A percentile compares a stretch with the other conserved stretches of the same genome.
These are phyloP conservation scores for Rhododendron kiyosumense DNA, from an alignment of 148 eudicot genomes.

Conservation along the genomic window DNA sequence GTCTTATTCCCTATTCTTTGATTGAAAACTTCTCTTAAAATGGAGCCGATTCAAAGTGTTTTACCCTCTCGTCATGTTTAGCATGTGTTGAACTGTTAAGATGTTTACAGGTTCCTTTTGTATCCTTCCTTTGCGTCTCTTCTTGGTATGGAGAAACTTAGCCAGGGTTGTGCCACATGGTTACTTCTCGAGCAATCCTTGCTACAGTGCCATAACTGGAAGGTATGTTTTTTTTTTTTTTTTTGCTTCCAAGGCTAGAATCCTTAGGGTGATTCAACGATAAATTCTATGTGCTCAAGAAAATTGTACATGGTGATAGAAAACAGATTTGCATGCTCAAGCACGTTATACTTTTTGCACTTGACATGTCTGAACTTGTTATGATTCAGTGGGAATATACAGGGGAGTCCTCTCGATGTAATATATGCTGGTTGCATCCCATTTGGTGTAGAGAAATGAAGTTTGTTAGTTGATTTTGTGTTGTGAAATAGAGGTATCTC, in stretches of 20 bases:
- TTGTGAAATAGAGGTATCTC: not conserved
- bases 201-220: slow-evolving; percentile 70
- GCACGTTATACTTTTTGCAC: not conserved
- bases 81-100: slow-evolving; percentile 12
- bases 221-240: slow-evolving; percentile 48
- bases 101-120: slow-evolving; percentile 54
- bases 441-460: not conserved
- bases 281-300: not conserved
- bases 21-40: not conserved
- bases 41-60: not conserved
- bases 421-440: not conserved
- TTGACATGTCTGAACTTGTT: slow-evolving; percentile 23
- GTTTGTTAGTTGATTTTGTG: not conserved
- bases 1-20: slow-evolving; percentile 8
- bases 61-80: not conserved
- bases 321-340: not conserved
- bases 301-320: too few species aligned
- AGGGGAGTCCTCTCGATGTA: slow-evolving; percentile 57
- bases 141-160: slow-evolving; percentile 95
- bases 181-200: slow-evolving; percentile 91
- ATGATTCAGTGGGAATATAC: slow-evolving; percentile 74
- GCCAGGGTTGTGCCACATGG: slow-evolving; percentile 95
- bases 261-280: not conserved
- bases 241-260: slow-evolving; percentile 2
- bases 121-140: slow-evolving; percentile 79